Conservation (phyloP, 2,329 filamentous ascomycete genomes). For the Neurospora sp. region DNA sequence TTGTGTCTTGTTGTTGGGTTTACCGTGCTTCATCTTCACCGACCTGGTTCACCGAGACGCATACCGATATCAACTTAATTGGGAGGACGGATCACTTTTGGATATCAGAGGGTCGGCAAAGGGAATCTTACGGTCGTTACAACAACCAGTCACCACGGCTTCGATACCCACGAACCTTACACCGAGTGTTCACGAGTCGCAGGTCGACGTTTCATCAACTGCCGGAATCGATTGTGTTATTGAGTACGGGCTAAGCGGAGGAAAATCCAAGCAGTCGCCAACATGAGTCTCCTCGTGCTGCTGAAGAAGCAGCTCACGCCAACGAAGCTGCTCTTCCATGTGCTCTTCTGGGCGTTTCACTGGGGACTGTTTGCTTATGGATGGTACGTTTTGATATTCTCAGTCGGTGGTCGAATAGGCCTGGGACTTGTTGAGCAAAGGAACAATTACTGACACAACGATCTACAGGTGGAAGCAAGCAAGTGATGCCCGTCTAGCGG, state of each 20-base stretch:
- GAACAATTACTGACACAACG: slow-evolving; percentile 15
- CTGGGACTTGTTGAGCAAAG: neutral
- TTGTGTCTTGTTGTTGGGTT: slow-evolving; percentile 18
- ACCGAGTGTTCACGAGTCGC: slow-evolving; percentile 30
- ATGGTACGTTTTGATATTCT: slow-evolving; percentile 51
- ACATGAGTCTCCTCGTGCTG: slow-evolving; percentile 29
- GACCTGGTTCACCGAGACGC: neutral
- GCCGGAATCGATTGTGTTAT: slow-evolving; percentile 13
- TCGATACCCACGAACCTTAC: neutral
- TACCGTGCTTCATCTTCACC: neutral
- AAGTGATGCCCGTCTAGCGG: slow-evolving; percentile 55
- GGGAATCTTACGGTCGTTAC: neutral
- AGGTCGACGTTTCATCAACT: slow-evolving; percentile 40
- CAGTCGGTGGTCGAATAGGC: neutral
- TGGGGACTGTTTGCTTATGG: slow-evolving; percentile 71
- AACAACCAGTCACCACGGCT: neutral
- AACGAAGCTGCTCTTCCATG: slow-evolving; percentile 67
- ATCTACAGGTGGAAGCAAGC: slow-evolving; percentile 66
- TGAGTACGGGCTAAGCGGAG: slow-evolving; percentile 12
- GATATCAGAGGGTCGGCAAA: neutral
- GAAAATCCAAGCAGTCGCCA: slow-evolving; percentile 22
- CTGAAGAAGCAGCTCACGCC: slow-evolving; percentile 57
- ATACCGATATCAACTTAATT: neutral
- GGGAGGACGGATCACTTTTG: neutral
- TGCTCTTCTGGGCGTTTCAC: slow-evolving; percentile 73